phyloP scores from a whole-genome alignment of 2,329 filamentous ascomycete genomes.

The Mollisia scopiformis region DNA sequence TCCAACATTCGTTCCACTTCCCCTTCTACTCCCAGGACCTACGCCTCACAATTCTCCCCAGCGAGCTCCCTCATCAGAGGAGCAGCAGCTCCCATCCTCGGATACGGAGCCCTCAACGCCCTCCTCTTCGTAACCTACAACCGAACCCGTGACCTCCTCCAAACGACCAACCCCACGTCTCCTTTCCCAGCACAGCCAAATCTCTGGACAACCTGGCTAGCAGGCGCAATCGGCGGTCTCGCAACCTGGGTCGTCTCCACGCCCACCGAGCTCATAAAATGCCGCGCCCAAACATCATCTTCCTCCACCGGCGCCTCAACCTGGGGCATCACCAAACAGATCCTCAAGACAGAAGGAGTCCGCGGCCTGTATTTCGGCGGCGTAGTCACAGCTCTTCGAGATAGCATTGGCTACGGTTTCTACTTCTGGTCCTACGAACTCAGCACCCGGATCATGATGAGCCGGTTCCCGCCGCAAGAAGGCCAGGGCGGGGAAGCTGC shows the following conservation, averaged over 20 bases:
- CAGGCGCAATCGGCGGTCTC: conserved; percentile 80
- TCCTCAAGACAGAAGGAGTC: conserved; percentile 61
- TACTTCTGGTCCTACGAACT: conserved; percentile 96
- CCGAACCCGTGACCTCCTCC: conserved; percentile 70
- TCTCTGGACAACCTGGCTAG: conserved; percentile 73
- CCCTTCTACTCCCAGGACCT: conserved; percentile 22
- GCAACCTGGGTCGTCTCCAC: conserved; percentile 85
- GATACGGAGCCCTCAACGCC: conserved; percentile 90
- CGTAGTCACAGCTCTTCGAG: conserved; percentile 76
- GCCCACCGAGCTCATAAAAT: conserved; percentile 91
- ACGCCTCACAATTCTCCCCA: conserved; percentile 39
- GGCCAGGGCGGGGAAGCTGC: conserved; percentile 48
- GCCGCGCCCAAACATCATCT: conserved; percentile 72
- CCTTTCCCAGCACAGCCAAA: conserved; percentile 42
- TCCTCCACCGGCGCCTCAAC: conserved; percentile 31
- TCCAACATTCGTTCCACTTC: not conserved
- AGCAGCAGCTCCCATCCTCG: conserved; percentile 81
- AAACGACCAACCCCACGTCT: conserved; percentile 28
- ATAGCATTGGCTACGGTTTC: conserved; percentile 94
- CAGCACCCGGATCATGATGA: conserved; percentile 60
- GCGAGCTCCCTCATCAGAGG: conserved; percentile 57
- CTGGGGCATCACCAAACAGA: conserved; percentile 64
- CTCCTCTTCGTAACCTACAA: conserved; percentile 92
- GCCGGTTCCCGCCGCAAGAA: conserved; percentile 15
- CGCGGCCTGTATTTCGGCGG: conserved; percentile 82